Base-by-base conservation (phyloP, 306 rosid species). In the Cicer yamashitae region DNA sequence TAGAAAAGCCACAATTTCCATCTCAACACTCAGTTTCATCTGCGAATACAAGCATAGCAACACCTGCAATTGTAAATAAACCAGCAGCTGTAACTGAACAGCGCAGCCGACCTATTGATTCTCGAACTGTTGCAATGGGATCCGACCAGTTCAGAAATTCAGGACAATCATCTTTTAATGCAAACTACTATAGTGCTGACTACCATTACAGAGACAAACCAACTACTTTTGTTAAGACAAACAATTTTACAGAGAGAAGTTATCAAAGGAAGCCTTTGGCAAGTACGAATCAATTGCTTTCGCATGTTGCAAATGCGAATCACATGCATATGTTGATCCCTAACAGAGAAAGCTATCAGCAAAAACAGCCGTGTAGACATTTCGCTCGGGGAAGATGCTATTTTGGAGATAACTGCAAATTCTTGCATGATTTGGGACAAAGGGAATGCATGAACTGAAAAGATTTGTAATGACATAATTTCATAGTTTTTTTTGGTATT, bases 391-490 rank as follows among this genome's bases (percentile, higher is more conserved):
- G 97, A 14, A 72, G 88, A 69, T 90, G 98, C 71, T 48, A 73
- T 79, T 90, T 20, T 47, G 96, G 98, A 56, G 91, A 88, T 39
- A 87, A 52, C 15, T 91, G 97, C 86, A 94, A 85, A 68, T 94
- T 82, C 79, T 77, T 75, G 3, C 97, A 94, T 82, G 87, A 71
- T 20, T 62, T n/a, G 34, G 57, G 77, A 71, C 43, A 38, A 10
- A 39, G 43, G 75, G 48, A 57, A 70, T 15, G 60, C 40, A 52
- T 65, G 82, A 56, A 54, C 22, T 7, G n/a, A 61, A 17, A 20
- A 0, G 0, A 0, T 15, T 67, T 56, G 40, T 66, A 6, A 67
- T 43, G 75, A 41, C 25, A 57, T 68, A 8, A 34, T 68, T 37
- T 12, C 70, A 45, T 45, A 4, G 6, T 54, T 76, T 40, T 40